Conservation (phyloP, 2,329 filamentous ascomycete species). For the Aspergillus quadricinctus region DNA sequence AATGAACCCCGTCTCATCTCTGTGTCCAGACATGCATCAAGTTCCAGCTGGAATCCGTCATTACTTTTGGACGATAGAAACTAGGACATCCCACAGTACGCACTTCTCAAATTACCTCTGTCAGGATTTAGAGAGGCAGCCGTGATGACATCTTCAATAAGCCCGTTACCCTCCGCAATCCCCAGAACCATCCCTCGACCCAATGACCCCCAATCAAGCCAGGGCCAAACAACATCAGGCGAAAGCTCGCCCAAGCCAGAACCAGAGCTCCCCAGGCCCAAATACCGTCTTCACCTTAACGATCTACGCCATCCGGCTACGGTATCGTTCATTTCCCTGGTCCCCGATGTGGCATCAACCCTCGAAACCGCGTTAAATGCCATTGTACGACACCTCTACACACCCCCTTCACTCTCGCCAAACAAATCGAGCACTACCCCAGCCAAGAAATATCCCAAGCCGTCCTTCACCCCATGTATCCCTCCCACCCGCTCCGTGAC, state of each 20-base stretch:
- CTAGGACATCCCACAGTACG: background rate
- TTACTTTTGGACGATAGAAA: background rate
- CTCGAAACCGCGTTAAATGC: slow-evolving; percentile 60
- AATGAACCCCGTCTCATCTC: background rate
- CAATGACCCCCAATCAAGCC: slow-evolving; percentile 1
- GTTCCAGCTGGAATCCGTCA: background rate
- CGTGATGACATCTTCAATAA: background rate
- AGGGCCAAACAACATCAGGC: background rate
- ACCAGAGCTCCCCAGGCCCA: slow-evolving; percentile 23
- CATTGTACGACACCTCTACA: slow-evolving; percentile 72
- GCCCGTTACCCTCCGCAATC: slow-evolving; percentile 12
- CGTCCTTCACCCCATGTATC: slow-evolving; percentile 35
- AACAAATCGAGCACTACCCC: background rate
- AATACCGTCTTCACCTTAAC: slow-evolving; percentile 33
- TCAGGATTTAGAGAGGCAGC: background rate
- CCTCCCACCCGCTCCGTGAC: slow-evolving; percentile 80
- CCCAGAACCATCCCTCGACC: slow-evolving; percentile 5
- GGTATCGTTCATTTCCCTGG: slow-evolving; percentile 60
- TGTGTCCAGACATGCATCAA: background rate
- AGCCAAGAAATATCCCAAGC: slow-evolving; percentile 9
- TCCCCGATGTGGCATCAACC: slow-evolving; percentile 57
- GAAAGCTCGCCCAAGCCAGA: slow-evolving; percentile 4
- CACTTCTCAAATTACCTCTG: background rate
- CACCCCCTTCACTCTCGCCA: slow-evolving; percentile 17
- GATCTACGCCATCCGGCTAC: slow-evolving; percentile 56